These are phyloP conservation scores for Oryza meyeriana DNA, from an alignment of 176 grass and related monocot genomes.

Conservation along the genomic window DNA sequence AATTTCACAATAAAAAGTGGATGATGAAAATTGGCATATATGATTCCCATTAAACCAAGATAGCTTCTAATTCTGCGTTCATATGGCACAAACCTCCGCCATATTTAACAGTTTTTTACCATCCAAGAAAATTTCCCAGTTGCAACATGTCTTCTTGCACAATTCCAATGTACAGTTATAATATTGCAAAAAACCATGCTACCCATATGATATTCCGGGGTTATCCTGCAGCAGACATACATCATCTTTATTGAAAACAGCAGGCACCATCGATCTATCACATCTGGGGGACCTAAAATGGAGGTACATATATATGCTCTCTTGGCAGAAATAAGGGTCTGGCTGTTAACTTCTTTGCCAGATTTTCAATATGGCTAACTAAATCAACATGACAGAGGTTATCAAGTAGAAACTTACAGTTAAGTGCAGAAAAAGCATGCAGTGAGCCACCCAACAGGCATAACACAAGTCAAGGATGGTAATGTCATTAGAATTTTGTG, in stretches of 20 bases:
- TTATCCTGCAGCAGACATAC: neutral
- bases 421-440: neutral
- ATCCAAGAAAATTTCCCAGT: constrained; percentile 5
- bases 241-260: neutral
- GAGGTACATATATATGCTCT: neutral
- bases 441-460: neutral
- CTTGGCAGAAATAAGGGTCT: neutral
- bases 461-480: neutral
- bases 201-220: neutral
- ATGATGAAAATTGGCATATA: neutral
- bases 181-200: constrained; percentile 4
- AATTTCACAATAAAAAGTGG: neutral
- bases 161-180: neutral
- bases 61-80: neutral
- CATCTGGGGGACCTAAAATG: neutral
- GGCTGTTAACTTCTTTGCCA: neutral
- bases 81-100: constrained; percentile 2
- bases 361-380: neutral
- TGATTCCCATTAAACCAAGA: neutral
- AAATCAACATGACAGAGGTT: neutral
- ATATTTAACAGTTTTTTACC: constrained; percentile 10
- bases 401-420: neutral
- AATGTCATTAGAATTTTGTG: neutral
- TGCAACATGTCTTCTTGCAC: neutral
- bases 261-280: neutral